Base-by-base conservation (phyloP, 257 asterid genomes). In the Leptodermis oblonga region DNA sequence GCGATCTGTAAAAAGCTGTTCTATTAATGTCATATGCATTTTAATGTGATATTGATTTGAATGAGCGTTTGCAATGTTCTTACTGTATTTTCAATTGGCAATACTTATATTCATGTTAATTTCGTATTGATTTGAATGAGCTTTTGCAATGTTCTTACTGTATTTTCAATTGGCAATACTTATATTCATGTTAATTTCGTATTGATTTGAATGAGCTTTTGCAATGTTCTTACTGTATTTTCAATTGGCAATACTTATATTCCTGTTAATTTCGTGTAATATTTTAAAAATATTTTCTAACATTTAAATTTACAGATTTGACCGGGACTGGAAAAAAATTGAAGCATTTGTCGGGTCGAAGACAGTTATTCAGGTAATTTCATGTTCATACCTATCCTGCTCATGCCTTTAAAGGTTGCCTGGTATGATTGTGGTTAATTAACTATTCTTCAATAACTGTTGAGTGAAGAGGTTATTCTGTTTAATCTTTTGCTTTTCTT, bases 281-380 rank as follows among this genome's bases (percentile, higher is more conserved):
- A n/a, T n/a, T n/a, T n/a, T n/a, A n/a, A n/a, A n/a, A 7, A 31
- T 51, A 17, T 46, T 46, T 17, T 49, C n/a, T 20, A 26, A 52
- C 28, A 26, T 23, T 45, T 60, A 62, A 43, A n/a, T 74, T n/a
- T 75, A 60, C 79, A 90, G 97, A 68, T 90, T 88, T 67, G 97
- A 90, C 76, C 95, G 97, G 49, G 97, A 90, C 71, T 88, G 97
- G 97, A 90, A 90, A 77, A 90, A 90, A 74, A 90, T 90, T 42
- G 91, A 85, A 80, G 97, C 95, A 26, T 90, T 88, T 75, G 84
- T 90, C 62, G 97, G 87, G 65, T 88, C 97, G 15, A 90, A 88
- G 84, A 82, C 94, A 11, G 95, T 88, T 59, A 86, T 90, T 66
- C 97, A 90, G 89, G 97, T 90, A 77, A 71, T 55, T 36, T 8